phyloP scores from a whole-genome alignment of 257 asterid genomes.

The Ligustrum vulgare region DNA sequence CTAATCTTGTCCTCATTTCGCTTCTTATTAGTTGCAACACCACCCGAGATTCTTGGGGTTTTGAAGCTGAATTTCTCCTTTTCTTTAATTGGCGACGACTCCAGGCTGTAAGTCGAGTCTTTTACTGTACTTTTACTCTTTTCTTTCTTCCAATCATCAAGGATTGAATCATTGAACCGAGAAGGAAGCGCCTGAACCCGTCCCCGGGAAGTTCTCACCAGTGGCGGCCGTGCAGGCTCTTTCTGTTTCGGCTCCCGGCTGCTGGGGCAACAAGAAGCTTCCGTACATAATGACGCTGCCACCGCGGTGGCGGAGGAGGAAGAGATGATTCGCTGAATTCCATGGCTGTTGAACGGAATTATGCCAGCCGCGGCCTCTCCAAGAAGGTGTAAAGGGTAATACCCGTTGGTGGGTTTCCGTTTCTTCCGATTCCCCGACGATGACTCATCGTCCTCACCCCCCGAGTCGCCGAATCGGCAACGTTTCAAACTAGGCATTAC shows the following conservation, averaged over 20 bases:
- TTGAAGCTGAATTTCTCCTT: conserved; percentile 40
- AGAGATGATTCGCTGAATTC: conserved; percentile 42
- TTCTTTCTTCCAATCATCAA: conserved; percentile 93
- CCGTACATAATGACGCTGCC: too few relatives aligned
- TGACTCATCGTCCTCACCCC: conserved; percentile 62
- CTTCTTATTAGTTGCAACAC: conserved; percentile 37
- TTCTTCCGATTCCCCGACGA: conserved; percentile 62
- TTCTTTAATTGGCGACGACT: conserved; percentile 52
- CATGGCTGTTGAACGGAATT: conserved; percentile 53
- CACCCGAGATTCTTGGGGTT: conserved; percentile 39
- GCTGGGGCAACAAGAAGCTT: conserved; percentile 9
- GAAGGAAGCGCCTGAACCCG: conserved; percentile 96
- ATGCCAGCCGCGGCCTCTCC: conserved; percentile 72
- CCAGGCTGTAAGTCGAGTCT: conserved; percentile 63
- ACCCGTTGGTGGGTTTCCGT: conserved; percentile 49
- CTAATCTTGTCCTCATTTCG: conserved; percentile 28
- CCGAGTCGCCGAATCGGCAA: conserved; percentile 60
- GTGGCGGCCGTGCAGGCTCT: conserved; percentile 75
- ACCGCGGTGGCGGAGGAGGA: conserved; percentile 5
- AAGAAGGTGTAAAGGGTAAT: conserved; percentile 67
- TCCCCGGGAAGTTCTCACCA: conserved; percentile 93
- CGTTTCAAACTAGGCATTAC: conserved; percentile 97
- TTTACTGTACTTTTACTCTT: conserved; percentile 43
- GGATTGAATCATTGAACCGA: conserved; percentile 82
- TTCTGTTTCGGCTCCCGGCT: conserved; percentile 36